Evolutionary conservation across 805 yeast genomes (phyloP), one percentile per base, ranked within the genome.

Genomic region (Martiniozyma abietophila): DNA sequence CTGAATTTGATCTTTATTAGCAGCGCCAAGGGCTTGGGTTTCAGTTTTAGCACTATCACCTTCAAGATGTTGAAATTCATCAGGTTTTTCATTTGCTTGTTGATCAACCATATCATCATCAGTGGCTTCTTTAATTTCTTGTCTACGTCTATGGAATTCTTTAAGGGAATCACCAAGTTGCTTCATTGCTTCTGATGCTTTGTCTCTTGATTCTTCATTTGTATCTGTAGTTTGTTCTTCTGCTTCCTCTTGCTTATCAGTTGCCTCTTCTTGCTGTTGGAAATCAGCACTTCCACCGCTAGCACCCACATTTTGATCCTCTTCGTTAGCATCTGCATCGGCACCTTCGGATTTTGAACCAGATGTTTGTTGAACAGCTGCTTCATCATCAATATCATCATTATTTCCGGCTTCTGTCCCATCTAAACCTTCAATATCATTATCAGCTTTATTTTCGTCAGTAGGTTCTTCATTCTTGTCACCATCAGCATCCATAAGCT

Each of bases 1-100:
- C 51, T 84, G 92, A 11, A 71, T 62, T 49, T 81, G 86, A 29
- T 86, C 95, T 48, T 76, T 71, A 40, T 75, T 74, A 5, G 96
- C 94, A 28, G 88, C 77, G 16, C 97, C 97, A 33, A 92, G 61
- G 1, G 97, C 98, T 56, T 92, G 97, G 0, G 95, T 83, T 32
- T 83, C 88, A 36, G 62, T 66, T 19, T 79, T 76, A 4, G 89
- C 74, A 41, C 80, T 79, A 29, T 79, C 88, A 31, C 86, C 88
- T 25, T 81, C 84, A 32, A 80, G 64, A 48, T 83, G 92, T 51
- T 83, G 84, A 54, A 85, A 81, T 48, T 85, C 94, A 50, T 85
- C 95, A 0, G 94, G 88, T 32, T 76, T 69, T 41, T 75, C 79
- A 39, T 71, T 76, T 9, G 77, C 75, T 17, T 64, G 59, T 34